Evolutionary conservation across 768 basidiomycete species (phyloP).

Genomic region (Phylloporus sp.): DNA sequence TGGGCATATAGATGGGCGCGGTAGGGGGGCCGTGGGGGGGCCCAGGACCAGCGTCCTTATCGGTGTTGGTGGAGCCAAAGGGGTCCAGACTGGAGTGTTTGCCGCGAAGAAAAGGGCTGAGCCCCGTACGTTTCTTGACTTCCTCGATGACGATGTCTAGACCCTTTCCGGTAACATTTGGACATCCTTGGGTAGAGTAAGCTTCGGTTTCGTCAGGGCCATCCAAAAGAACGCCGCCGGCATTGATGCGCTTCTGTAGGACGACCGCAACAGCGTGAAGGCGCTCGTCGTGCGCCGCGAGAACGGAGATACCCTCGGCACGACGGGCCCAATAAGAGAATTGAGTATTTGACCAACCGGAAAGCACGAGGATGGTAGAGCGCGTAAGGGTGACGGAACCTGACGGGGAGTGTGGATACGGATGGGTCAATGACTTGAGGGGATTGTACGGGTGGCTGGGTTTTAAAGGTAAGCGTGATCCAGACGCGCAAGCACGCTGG

Average conservation of each 20-base stretch:
- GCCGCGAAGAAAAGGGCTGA: constrained; percentile 46
- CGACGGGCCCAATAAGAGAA: constrained; percentile 54
- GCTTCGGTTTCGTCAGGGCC: constrained; percentile 19
- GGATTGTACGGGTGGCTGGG: constrained; percentile 50
- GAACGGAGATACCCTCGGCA: constrained; percentile 45
- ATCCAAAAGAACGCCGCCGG: constrained; percentile 30
- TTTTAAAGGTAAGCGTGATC: constrained; percentile 21
- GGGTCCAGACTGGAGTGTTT: constrained; percentile 49
- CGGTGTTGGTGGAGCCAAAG: constrained; percentile 38
- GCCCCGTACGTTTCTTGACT: constrained; percentile 44
- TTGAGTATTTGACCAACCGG: constrained; percentile 51
- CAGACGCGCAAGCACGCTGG: constrained; percentile 5
- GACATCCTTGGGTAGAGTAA: constrained; percentile 30
- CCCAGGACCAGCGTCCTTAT: constrained; percentile 31
- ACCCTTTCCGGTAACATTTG: constrained; percentile 45
- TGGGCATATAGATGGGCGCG: constrained; percentile 37
- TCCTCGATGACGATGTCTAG: constrained; percentile 45
- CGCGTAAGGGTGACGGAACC: constrained; percentile 45
- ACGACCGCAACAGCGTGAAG: constrained; percentile 38
- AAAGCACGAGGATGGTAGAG: constrained; percentile 42
- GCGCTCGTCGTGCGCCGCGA: constrained; percentile 37
- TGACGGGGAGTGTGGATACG: constrained; percentile 34
- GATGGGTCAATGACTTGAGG: constrained; percentile 43
- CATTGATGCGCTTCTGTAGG: constrained; percentile 37
- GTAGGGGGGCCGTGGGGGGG: constrained; percentile 20